Evolutionary conservation across 305 asterid species (phyloP), one percentile per base, ranked within the genome.

Genomic region (Solanum hybrid): DNA sequence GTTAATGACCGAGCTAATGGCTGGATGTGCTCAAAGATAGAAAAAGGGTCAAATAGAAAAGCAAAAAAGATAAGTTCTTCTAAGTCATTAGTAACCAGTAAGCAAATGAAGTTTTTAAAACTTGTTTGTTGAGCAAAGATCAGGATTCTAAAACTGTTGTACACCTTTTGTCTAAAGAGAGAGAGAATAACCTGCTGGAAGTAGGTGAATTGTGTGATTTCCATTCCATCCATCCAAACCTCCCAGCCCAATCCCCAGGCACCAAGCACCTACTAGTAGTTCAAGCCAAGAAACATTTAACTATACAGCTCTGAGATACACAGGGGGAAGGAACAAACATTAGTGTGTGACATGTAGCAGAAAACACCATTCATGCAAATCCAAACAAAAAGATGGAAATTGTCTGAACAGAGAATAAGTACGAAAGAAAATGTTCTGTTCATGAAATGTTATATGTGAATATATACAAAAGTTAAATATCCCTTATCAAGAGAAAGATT

Each of bases 231-330:
- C 99, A 97, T 96, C 99, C 99, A 97, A 85, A 97, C 92, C 93
- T 97, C 99, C 99, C 99, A 97, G 91, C 99, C 99, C 95, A 97
- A 92, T 89, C 99, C 99, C 99, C 99, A 97, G 80, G 99, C 99
- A 91, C 99, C 99, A 93, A 97, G 96, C 90, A 97, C 99, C 99
- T 97, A 91, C 89, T 86, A 91, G 92, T 88, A 90, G 90, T 75
- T 51, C 75, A 92, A 91, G 42, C 57, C 89, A 91, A 88, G 40
- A 51, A 77, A 34, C 61, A 77, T 84, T 83, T 84, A 84, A 31
- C 26, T 46, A 84, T 84, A 46, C 29, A 84, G 87, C 74, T 84
- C 24, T 29, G 87, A 29, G 67, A 80, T 80, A 80, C 34, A 3
- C 35, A 13, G 64, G 28, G 33, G 86, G 51, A 80, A 37, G 86